Conservation (phyloP, 73 alveolate species). For the Paramecium tetraurelia region DNA sequence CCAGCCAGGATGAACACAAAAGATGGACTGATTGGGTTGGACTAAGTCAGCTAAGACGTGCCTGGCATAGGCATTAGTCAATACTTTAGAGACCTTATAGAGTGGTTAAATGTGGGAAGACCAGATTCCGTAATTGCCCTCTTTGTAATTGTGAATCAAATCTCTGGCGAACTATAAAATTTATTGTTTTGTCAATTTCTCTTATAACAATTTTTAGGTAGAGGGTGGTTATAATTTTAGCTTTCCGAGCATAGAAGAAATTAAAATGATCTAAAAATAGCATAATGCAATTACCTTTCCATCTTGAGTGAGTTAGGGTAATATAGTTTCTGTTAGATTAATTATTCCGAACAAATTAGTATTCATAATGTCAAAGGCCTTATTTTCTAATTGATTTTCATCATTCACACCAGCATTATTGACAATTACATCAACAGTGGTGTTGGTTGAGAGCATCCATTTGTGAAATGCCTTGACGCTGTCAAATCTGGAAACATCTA, state of each 20-base stretch:
- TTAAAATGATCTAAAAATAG: constrained; percentile 1
- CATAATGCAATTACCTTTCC: constrained; percentile 39
- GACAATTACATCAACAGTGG: constrained; percentile 62
- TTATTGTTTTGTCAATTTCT: constrained; percentile 41
- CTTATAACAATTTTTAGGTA: neutral
- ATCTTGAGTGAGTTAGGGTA: constrained; percentile 52
- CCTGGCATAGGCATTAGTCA: constrained; percentile 63
- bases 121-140: constrained; percentile 5
- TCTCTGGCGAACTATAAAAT: constrained; percentile 11
- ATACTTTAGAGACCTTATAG: constrained; percentile 57
- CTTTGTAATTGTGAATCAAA: constrained; percentile 5
- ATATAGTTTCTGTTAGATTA: constrained; percentile 48
- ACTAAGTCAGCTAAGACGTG: neutral
- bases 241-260: constrained; percentile 60
- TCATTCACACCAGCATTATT: constrained; percentile 69
- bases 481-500: constrained; percentile 52
- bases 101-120: constrained; percentile 35
- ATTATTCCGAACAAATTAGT: constrained; percentile 65
- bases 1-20: constrained; percentile 66
- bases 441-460: constrained; percentile 35
- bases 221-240: constrained; percentile 16
- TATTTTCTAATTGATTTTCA: neutral
- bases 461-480: constrained; percentile 10
- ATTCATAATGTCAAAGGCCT: constrained; percentile 50
- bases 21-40: constrained; percentile 10